phyloP scores from a whole-genome alignment of 768 basidiomycete species.

The Boletellus ananas region DNA sequence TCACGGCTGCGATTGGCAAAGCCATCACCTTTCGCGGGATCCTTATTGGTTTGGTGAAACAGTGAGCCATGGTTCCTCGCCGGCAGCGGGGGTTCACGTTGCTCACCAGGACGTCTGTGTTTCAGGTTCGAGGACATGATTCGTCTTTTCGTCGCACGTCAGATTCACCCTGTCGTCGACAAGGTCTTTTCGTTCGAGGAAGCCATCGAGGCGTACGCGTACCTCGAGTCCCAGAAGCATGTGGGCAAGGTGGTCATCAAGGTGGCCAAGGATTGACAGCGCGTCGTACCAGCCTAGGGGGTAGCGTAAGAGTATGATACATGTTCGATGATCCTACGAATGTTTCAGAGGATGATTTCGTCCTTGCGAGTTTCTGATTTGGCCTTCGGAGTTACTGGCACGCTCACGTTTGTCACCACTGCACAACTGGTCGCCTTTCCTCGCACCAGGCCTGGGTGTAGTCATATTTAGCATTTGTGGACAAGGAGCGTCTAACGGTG shows the following conservation, averaged over 20 bases:
- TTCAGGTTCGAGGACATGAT: slow-evolving; percentile 52
- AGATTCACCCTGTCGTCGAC: slow-evolving; percentile 50
- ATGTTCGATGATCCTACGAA: too few species aligned
- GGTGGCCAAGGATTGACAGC: slow-evolving; percentile 29
- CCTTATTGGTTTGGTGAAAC: slow-evolving; percentile 54
- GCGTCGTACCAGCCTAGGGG: slow-evolving; percentile 36
- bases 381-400: too few species aligned
- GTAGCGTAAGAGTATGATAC: slow-evolving; percentile 56
- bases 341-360: too few species aligned
- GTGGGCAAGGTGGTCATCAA: slow-evolving; percentile 61
- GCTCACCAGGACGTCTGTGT: neutral
- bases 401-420: too few species aligned
- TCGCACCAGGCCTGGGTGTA: neutral
- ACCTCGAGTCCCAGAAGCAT: slow-evolving; percentile 52
- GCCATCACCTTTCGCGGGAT: slow-evolving; percentile 48
- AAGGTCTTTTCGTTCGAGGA: slow-evolving; percentile 57
- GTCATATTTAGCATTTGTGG: too few species aligned
- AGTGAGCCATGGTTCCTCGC: slow-evolving; percentile 35
- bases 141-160: slow-evolving; percentile 41
- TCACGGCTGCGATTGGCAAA: slow-evolving; percentile 37
- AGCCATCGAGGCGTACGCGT: slow-evolving; percentile 47
- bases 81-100: neutral
- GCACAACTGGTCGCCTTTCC: too few species aligned
- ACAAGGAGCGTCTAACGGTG: neutral
- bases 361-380: too few species aligned